Evolutionary conservation across 495 filamentous ascomycete genomes (phyloP).

Genomic region (Aspergillus homomorphus): DNA sequence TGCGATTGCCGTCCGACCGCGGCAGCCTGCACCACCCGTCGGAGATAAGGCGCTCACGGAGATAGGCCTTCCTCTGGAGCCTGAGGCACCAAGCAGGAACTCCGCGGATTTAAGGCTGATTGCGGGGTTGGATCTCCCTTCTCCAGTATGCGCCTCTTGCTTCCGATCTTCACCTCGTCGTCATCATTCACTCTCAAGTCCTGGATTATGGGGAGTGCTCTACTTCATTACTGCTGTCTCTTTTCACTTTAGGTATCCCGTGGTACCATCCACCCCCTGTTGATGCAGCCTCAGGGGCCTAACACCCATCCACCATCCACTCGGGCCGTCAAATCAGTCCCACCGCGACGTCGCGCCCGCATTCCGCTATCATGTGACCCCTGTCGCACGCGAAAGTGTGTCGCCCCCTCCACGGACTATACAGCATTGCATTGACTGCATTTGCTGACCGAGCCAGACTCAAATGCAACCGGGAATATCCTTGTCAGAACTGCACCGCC

Average conservation of each 20-base stretch:
- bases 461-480: conserved; percentile 15
- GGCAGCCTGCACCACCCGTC: conserved; percentile 2
- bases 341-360: conserved; percentile 2
- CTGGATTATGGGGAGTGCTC: no score
- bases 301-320: not conserved
- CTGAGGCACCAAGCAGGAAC: no score
- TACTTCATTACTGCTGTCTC: no score
- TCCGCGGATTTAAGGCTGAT: conserved; percentile 11
- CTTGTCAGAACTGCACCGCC: conserved; percentile 14
- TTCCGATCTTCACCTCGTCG: no score
- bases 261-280: not conserved
- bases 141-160: not conserved
- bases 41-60: not conserved
- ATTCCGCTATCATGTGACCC: conserved; percentile 17
- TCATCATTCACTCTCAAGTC: no score
- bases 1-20: conserved; percentile 2
- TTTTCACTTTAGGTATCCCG: no score
- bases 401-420: not conserved
- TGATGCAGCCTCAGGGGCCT: conserved; percentile 4
- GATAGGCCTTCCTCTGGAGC: no score
- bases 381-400: conserved; percentile 14
- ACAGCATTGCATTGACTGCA: not conserved
- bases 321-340: not conserved
- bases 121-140: not conserved
- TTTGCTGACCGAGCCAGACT: conserved; percentile 8